These are phyloP conservation scores for Cladosporium sphaerospermum DNA, from an alignment of 2,329 filamentous ascomycete species.

Conservation along the genomic window DNA sequence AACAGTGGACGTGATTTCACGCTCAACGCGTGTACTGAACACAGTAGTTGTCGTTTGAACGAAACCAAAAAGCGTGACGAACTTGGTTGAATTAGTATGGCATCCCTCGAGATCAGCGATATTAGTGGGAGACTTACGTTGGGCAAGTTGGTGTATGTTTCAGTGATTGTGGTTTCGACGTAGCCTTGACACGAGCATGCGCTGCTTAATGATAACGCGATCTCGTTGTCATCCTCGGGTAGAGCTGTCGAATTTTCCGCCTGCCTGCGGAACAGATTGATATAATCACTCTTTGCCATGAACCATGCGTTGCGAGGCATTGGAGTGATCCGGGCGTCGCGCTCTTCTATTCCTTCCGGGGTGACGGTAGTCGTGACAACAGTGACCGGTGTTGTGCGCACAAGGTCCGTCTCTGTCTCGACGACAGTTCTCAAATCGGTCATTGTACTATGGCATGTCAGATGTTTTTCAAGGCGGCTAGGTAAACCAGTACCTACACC, in stretches of 20 bases:
- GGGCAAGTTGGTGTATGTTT: slow-evolving; percentile 23
- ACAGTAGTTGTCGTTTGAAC: slow-evolving; percentile 18
- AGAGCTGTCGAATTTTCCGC: slow-evolving; percentile 3
- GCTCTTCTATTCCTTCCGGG: slow-evolving; percentile 10
- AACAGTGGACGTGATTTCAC: slow-evolving; percentile 16
- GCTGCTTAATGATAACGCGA: slow-evolving; percentile 26
- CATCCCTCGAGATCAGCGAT: too few species aligned
- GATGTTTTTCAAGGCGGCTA: background rate
- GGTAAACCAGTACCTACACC: slow-evolving; percentile 18
- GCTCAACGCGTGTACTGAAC: slow-evolving; percentile 16
- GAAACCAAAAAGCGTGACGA: slow-evolving; percentile 18
- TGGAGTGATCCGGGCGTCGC: slow-evolving; percentile 13
- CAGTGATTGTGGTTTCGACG: slow-evolving; percentile 20
- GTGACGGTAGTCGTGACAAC: slow-evolving; percentile 23
- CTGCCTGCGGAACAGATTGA: slow-evolving; percentile 7
- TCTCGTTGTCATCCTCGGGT: slow-evolving; percentile 6
- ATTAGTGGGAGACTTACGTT: slow-evolving; percentile 14
- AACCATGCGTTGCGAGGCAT: slow-evolving; percentile 16
- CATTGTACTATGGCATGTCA: slow-evolving; percentile 13
- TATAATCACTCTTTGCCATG: slow-evolving; percentile 3
- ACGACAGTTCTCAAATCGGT: slow-evolving; percentile 18
- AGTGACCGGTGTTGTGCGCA: slow-evolving; percentile 19
- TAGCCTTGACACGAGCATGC: slow-evolving; percentile 28
- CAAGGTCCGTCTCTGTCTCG: slow-evolving; percentile 15
- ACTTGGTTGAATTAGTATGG: background rate